Conservation (phyloP, 441 rosid species). For the Populus hybrid region DNA sequence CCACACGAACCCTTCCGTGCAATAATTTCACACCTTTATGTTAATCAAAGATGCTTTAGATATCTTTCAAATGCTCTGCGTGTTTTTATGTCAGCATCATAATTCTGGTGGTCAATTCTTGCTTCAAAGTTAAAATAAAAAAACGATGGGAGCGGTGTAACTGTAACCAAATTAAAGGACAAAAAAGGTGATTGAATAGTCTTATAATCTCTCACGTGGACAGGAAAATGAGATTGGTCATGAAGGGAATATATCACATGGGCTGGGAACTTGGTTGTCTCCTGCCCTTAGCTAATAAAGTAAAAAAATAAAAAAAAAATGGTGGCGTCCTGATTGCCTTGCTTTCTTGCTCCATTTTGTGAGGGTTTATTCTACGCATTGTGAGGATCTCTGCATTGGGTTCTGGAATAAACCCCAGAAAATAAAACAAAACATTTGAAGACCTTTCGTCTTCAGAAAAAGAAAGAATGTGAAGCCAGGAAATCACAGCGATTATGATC, state of each 20-base stretch:
- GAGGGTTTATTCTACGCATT: neutral
- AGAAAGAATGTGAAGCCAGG: too few relatives aligned
- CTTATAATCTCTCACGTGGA: slow-evolving; percentile 17
- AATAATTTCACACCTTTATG: neutral
- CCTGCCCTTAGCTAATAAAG: neutral
- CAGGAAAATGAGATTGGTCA: neutral
- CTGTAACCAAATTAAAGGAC: neutral
- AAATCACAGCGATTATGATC: neutral
- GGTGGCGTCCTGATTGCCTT: neutral
- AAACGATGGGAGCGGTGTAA: neutral
- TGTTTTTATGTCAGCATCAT: neutral
- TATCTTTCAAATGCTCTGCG: neutral
- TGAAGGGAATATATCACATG: slow-evolving; percentile 13
- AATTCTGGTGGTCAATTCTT: neutral
- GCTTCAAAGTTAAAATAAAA: neutral
- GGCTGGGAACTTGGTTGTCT: slow-evolving; percentile 15
- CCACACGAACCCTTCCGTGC: neutral
- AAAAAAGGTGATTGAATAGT: neutral
- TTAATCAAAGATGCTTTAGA: neutral
- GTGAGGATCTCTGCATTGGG: neutral
- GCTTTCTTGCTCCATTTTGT: neutral
- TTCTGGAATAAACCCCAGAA: neutral
- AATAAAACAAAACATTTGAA: neutral
- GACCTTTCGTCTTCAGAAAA: neutral
- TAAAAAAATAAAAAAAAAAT: neutral